Evolutionary conservation across 768 basidiomycete genomes (phyloP), one percentile per base, ranked within the genome.

Genomic region (Russula foetens): DNA sequence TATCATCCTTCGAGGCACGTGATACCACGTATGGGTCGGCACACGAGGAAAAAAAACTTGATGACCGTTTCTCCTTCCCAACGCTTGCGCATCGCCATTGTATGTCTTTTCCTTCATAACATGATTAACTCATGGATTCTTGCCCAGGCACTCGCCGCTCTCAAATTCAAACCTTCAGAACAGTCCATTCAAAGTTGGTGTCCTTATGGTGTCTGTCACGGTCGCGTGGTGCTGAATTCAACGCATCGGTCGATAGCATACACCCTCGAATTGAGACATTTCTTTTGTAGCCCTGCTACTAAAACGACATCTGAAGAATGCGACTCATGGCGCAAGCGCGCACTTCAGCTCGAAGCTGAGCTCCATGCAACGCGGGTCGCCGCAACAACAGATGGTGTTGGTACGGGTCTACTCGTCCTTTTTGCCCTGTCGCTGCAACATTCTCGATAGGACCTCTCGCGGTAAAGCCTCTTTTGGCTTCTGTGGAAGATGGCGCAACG

Each of bases 261-360:
- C 47, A 33, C 12, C 7, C 38, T 63, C 21, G 53, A 58, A 2
- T 44, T 58, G 19, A 57, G 44, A 11, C 19, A 51, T 21, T 8
- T 29, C 45, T 63, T 64, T n/a, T 23, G 56, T 38, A 19, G 24
- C 26, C 29, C 63, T 21, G 31, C 56, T 6, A 29, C 26, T 3
- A 29, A 17, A 8, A 15, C 28, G 7, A 14, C 11, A 31, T 48
- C 41, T 9, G 46, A 53, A n/a, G 52, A 58, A n/a, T 44, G 28
- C 28, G 53, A 58, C 7, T 33, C 57, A 19, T 64, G 63, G 63
- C 60, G 53, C 14, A 45, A 38, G 17, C 63, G 61, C 12, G 47
- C 48, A 26, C 28, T 58, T 19, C 43, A 58, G 43, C 52, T 64
- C 1, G 60, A 64, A 53, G 49, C 45, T 31, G 49, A 44, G 48